Base-by-base conservation (phyloP, 2,329 filamentous ascomycete species). In the Aureobasidium melanogenum region DNA sequence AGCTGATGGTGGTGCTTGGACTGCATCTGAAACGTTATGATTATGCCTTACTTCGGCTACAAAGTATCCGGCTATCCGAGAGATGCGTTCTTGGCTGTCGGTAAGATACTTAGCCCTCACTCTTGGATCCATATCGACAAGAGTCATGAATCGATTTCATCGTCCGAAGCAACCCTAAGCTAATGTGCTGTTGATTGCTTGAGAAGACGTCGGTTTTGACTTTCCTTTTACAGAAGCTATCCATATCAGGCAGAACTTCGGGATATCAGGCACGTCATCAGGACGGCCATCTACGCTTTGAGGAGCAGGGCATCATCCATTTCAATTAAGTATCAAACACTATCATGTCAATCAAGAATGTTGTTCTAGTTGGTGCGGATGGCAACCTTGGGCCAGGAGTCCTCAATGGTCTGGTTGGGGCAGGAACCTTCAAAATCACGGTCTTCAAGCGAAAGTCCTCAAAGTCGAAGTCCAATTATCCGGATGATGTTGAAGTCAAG, bases 391-490 rank as follows among this genome's bases (percentile, higher is more conserved):
- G 77, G 1, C 73, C 73, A 8, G 66, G 72, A 10, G 69, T 80
- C 46, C 68, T 80, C 28, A 61, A 72, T 12, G 70, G 72, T 5
- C 75, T 81, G 50, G 66, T 76, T 7, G 65, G 69, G 1, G 63
- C 70, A 5, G 71, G 71, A n/a, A 69, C 72, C 12, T 83, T 86
- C 73, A 75, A 77, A 60, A 73, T 85, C 59, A 83, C 81, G 9
- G 75, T 83, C 41, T 76, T 87, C 51, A 80, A 79, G 26, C 82
- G 85, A 22, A 60, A 67, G 22, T 70, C 74, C 41, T 58, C 54
- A 4, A 58, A 58, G 12, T 82, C 80, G 19, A 73, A 71, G 19
- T 36, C 58, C 22, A 41, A 64, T 36, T 68, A 69, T 60, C 74
- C 75, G 0, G 68, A 70, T 0, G 68, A 70, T 32, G 73, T 80